phyloP scores from a whole-genome alignment of 139 green algal species.

The Haematococcus sp. region DNA sequence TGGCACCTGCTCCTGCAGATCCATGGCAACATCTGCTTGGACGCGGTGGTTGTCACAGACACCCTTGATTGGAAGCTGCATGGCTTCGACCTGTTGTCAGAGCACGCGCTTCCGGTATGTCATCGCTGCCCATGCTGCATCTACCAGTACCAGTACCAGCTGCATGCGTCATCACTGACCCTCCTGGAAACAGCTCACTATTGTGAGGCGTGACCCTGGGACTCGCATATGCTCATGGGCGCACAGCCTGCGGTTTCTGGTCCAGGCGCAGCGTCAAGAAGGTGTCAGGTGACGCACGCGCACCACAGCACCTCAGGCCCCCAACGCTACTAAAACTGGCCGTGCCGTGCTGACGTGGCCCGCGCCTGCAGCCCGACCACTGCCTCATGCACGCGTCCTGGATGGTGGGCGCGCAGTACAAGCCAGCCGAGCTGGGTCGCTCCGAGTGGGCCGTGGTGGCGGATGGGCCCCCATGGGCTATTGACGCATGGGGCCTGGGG shows the following conservation, averaged over 20 bases:
- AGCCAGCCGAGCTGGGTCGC: slow-evolving; percentile 82
- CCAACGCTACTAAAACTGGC: not conserved
- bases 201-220: not conserved
- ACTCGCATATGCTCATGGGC: not conserved
- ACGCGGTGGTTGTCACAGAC: slow-evolving; percentile 84
- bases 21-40: slow-evolving; percentile 88
- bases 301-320: not conserved
- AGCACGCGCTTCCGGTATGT: slow-evolving; percentile 54
- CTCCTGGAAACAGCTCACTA: too few relatives aligned
- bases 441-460: slow-evolving; percentile 76
- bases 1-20: slow-evolving; percentile 70
- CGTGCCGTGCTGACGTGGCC: not conserved
- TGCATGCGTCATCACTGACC: not conserved
- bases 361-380: not conserved
- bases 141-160: not conserved
- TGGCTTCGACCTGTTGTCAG: slow-evolving; percentile 88
- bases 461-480: slow-evolving; percentile 79
- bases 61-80: slow-evolving; percentile 94
- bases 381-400: slow-evolving; percentile 38
- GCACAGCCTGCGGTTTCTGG: not conserved
- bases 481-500: slow-evolving; percentile 97
- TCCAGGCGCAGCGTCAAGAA: too few relatives aligned
- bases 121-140: not conserved
- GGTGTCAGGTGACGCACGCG: not conserved
- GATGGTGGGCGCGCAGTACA: slow-evolving; percentile 83